Base-by-base conservation (phyloP, 805 yeast genomes). In the Candida xiaguanensis region DNA sequence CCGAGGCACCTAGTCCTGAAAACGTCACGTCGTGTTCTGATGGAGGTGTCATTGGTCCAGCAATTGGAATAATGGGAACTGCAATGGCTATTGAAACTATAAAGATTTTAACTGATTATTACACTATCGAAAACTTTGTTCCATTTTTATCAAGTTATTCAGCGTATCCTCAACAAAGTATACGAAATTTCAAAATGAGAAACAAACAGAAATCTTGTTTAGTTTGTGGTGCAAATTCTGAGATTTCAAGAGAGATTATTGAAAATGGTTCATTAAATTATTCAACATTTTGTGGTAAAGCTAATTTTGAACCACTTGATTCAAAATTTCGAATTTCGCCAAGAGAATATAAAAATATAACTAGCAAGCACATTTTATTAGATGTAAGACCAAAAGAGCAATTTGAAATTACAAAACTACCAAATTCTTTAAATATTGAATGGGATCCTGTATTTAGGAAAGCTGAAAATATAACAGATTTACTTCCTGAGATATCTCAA, bases 1-100 rank as follows among this genome's bases (percentile, higher is more conserved):
- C 99, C 0, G 65, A 65, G 6, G 96, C 98, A 0, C 97, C 99
- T 0, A 79, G 90, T 1, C 85, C 96, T 1, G 81, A 78, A 42
- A 70, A 85, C 1, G 88, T 90, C 1, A 76, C 88, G 0, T 75
- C 95, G 0, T 93, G 99, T 52, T 77, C 85, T 11, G 98, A 89
- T 59, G 95, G 95, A 2, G 95, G 96, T 3, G 95, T 91, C 0
- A 59, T 93, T 18, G 99, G 99, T 0, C 95, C 98, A 0, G 93
- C 90, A n/a, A 95, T 93, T 40, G 99, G 99, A 0, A 51, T 88
- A 1, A 78, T 91, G 55, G 99, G 99, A 8, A 70, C 80, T 0
- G 72, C 85, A 70, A 91, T 93, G 85, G 95, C 96, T 0, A 62
- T 84, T 15, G 99, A 93, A 52, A 72, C 95, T 0, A 72, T 95